These are phyloP conservation scores for Salisapilia sapeloensis DNA, from an alignment of 352 stramenopile genomes.

Conservation along the genomic window DNA sequence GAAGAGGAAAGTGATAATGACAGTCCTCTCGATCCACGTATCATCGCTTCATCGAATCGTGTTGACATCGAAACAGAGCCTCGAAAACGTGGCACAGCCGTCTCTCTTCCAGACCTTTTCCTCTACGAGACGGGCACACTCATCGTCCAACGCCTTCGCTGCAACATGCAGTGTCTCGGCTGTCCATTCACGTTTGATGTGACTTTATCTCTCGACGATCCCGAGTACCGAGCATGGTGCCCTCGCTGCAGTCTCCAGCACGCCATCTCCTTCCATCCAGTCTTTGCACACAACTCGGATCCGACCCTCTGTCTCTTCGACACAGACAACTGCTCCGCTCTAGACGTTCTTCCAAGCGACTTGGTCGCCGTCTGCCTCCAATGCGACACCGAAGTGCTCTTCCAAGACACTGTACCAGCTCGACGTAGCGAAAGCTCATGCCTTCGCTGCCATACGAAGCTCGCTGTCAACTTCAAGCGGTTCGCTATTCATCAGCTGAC, in stretches of 20 bases:
- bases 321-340: constrained; percentile 49
- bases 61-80: constrained; percentile 36
- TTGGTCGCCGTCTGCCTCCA: constrained; percentile 54
- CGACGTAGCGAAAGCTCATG: constrained; percentile 47
- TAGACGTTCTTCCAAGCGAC: constrained; percentile 52
- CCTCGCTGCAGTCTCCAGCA: constrained; percentile 61
- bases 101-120: constrained; percentile 54
- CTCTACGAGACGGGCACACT: constrained; percentile 66
- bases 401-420: constrained; percentile 23
- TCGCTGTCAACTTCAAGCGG: constrained; percentile 47
- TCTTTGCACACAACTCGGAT: constrained; percentile 55
- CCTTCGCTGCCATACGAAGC: constrained; percentile 63
- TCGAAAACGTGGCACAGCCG: constrained; percentile 22
- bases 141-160: constrained; percentile 36
- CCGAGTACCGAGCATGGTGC: constrained; percentile 56
- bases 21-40: constrained; percentile 12
- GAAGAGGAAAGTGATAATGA: constrained; percentile 6
- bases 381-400: constrained; percentile 43
- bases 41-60: constrained; percentile 26
- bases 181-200: constrained; percentile 63
- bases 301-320: constrained; percentile 47
- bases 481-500: constrained; percentile 15
- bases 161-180: constrained; percentile 48
- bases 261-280: constrained; percentile 32
- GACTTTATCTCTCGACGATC: constrained; percentile 18